Base-by-base conservation (phyloP, 345 rosid species). In the Bruguiera sexangula region DNA sequence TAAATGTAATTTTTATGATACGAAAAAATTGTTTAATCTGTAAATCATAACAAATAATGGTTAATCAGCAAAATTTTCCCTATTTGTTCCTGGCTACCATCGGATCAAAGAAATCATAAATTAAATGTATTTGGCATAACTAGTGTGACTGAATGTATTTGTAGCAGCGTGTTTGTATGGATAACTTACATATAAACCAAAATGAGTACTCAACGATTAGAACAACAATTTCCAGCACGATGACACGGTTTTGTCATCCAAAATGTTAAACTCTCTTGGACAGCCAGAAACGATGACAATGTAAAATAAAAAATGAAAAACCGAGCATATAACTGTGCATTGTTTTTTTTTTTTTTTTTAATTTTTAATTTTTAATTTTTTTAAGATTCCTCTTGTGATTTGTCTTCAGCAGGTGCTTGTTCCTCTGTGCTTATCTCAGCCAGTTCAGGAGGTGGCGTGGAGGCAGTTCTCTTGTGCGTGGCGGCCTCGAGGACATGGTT, bases 401-500 rank as follows among this genome's bases (percentile, higher is more conserved):
- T 65, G 13, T 65, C 61, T 51, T 64, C 71, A 9, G 63, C 27
- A 26, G 64, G 13, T 26, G 55, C 69, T 18, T 22, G 15, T 24
- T 53, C 72, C 27, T 67, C 68, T 6, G 72, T 1, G 32, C 34
- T n/a, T 24, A 53, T 1, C 68, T 83, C 92, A 6, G 72, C 72
- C 1, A 77, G 68, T 20, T 88, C 96, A 2, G 90, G 77, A 16
- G 85, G 83, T 3, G 90, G 82, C 54, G 89, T 73, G 58, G 79
- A 29, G 15, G 87, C 24, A 55, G 29, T 79, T 70, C 92, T 84
- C 83, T 67, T 87, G 79, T 92, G 94, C 61, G 72, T 53, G 8
- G 98, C 85, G 0, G 88, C 70, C 80, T 90, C 79, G 53, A 96
- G 96, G 66, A 90, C 94, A 59, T 96, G 99, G 71, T 74, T 85